These are phyloP conservation scores for Scheffersomyces spartinae DNA, from an alignment of 805 yeast species.

Conservation along the genomic window DNA sequence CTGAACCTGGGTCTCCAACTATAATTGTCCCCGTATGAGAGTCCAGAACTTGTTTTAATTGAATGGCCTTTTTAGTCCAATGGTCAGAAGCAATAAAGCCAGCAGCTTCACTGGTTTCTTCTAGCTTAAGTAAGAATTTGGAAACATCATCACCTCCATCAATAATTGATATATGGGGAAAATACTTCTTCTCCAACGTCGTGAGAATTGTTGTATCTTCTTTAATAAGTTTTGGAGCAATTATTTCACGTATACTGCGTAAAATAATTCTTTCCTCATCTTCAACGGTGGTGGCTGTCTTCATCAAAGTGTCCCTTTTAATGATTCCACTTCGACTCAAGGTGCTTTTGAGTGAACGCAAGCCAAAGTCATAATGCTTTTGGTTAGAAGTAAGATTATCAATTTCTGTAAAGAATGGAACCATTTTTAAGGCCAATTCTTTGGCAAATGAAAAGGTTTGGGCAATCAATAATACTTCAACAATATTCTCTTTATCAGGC, in stretches of 20 bases:
- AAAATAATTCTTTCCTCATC: constrained; percentile 26
- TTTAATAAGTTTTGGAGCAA: constrained; percentile 55
- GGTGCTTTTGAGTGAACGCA: constrained; percentile 67
- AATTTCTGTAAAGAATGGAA: constrained; percentile 43
- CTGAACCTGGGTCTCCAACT: constrained; percentile 66
- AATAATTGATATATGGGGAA: constrained; percentile 13
- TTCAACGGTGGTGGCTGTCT: background rate
- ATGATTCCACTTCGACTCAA: constrained; percentile 46
- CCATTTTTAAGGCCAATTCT: constrained; percentile 35
- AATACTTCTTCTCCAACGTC: constrained; percentile 10
- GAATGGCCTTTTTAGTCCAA: constrained; percentile 48
- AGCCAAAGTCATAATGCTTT: constrained; percentile 81
- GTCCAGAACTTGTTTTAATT: constrained; percentile 48
- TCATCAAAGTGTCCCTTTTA: constrained; percentile 7
- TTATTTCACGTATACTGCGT: constrained; percentile 45
- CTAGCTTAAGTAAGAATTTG: constrained; percentile 14
- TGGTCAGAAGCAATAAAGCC: constrained; percentile 21
- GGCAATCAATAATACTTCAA: constrained; percentile 59
- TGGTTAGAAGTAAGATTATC: constrained; percentile 35
- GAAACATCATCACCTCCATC: constrained; percentile 11
- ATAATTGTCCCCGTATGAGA: constrained; percentile 72
- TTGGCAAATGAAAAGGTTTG: constrained; percentile 52
- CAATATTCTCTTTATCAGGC: constrained; percentile 62
- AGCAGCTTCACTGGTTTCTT: constrained; percentile 11
- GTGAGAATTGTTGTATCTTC: constrained; percentile 37